These are phyloP conservation scores for Aspergillus melleus DNA, from an alignment of 2,329 filamentous ascomycete genomes.

Conservation along the genomic window DNA sequence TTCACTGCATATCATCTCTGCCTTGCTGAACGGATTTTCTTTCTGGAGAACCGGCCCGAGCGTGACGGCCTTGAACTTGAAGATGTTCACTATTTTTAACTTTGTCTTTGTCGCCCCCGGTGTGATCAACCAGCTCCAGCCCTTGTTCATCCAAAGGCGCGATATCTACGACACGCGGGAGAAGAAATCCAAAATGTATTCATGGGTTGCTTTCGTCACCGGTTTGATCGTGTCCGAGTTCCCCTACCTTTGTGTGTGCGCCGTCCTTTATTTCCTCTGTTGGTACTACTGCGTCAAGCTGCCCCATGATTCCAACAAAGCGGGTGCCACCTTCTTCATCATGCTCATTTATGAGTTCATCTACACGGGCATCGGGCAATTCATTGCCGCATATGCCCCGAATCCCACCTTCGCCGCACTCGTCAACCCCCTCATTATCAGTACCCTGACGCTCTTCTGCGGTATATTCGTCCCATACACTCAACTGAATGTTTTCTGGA, in stretches of 20 bases:
- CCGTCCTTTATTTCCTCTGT: constrained; percentile 64
- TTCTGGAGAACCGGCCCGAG: constrained; percentile 67
- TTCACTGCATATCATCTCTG: constrained; percentile 50
- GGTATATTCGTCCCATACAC: constrained; percentile 67
- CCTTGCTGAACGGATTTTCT: constrained; percentile 50
- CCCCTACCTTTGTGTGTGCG: constrained; percentile 62
- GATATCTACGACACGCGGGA: constrained; percentile 66
- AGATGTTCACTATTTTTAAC: constrained; percentile 68
- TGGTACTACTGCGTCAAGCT: constrained; percentile 74
- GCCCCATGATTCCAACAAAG: constrained; percentile 53
- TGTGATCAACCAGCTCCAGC: constrained; percentile 51
- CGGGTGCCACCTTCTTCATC: constrained; percentile 64
- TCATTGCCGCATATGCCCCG: constrained; percentile 73
- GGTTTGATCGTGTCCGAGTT: constrained; percentile 68
- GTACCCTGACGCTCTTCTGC: constrained; percentile 69
- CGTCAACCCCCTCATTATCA: constrained; percentile 73
- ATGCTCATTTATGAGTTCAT: constrained; percentile 72
- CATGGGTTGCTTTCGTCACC: constrained; percentile 68
- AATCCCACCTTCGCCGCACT: constrained; percentile 69
- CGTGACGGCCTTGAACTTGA: constrained; percentile 66
- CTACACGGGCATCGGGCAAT: constrained; percentile 71
- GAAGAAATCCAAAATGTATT: constrained; percentile 68
- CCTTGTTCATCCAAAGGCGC: constrained; percentile 67
- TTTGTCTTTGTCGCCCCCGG: constrained; percentile 53
- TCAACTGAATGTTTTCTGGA: constrained; percentile 66